Evolutionary conservation across 179 eudicot species (phyloP), one percentile per base, ranked within the genome.

Genomic region (Heliamphora pulchella): DNA sequence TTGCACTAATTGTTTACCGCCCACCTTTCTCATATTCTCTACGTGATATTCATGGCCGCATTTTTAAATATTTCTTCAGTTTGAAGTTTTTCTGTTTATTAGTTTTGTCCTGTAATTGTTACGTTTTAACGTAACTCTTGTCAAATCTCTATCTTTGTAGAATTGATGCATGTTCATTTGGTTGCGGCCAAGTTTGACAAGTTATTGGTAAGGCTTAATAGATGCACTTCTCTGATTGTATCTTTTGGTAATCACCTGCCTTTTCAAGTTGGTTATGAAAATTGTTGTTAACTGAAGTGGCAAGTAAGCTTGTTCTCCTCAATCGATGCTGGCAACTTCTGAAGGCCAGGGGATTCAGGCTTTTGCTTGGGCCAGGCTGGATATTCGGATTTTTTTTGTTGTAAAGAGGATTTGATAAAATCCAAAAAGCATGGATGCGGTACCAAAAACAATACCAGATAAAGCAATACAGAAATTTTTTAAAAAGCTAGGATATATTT

Each of bases 161-260:
- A 82, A 55, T 71, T 88, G 91, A 89, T 85, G 85, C 87, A 88
- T 77, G 84, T 85, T 79, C 85, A 88, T 84, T 91, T 92, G 4
- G 79, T 84, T 78, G 79, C 80, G 70, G 88, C 88, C 63, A 92
- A 91, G 84, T 90, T 96, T 82, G 93, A 88, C 87, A 84, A 94
- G 80, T 81, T 96, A 80, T 79, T 96, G 94, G 99, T 96, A 91
- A 89, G 94, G 79, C 71, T 74, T 46, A 71, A 17, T 43, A 44
- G 80, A 43, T 80, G 46, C 43, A 47, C 41, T 46, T 71, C 54
- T 72, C 11, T 66, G 55, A 13, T 46, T 20, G 15, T 46, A 22
- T 18, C 7, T 46, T 55, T 39, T 64, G 41, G 4, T 17, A 14
- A n/a, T 55, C 14, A 0, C 13, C 44, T 54, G 41, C 39, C 44